phyloP scores from a whole-genome alignment of 305 asterid genomes.

The Fraxinus latifolia region DNA sequence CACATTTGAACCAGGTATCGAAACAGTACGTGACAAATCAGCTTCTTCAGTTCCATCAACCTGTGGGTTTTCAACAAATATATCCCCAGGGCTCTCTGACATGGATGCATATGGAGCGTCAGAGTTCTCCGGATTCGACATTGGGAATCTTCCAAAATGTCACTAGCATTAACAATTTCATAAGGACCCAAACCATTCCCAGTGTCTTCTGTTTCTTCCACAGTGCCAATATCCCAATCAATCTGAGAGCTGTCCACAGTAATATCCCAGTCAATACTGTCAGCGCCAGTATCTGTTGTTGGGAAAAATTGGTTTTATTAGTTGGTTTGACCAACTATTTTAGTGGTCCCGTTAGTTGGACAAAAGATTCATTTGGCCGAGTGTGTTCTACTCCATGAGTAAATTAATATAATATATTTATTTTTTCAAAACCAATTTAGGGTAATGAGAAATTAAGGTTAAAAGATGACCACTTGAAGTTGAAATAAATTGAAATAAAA shows the following conservation, averaged over 20 bases:
- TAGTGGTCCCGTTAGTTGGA: no score
- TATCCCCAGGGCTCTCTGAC: conserved; percentile 78
- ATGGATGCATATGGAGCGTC: conserved; percentile 41
- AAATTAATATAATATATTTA: no score
- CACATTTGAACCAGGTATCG: conserved; percentile 29
- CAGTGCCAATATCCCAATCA: conserved; percentile 85
- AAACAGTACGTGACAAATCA: conserved; percentile 29
- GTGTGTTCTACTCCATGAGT: no score
- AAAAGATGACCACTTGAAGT: no score
- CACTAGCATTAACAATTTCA: conserved; percentile 88
- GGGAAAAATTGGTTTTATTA: no score
- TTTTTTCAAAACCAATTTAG: no score
- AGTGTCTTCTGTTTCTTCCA: conserved; percentile 69
- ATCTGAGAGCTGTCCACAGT: conserved; percentile 77
- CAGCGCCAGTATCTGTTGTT: conserved; percentile 35
- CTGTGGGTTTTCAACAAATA: conserved; percentile 59
- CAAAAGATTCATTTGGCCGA: no score
- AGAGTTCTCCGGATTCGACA: conserved; percentile 31
- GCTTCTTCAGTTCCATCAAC: conserved; percentile 39
- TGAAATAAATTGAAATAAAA: no score
- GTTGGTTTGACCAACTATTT: no score
- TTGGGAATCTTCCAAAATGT: conserved; percentile 46
- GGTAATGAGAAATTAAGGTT: no score
- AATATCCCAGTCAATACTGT: conserved; percentile 87
- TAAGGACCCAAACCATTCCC: conserved; percentile 92